Evolutionary conservation across 1,139 yeast genomes (phyloP), one percentile per base, ranked within the genome.

Genomic region (Suhomyces chickasaworum): DNA sequence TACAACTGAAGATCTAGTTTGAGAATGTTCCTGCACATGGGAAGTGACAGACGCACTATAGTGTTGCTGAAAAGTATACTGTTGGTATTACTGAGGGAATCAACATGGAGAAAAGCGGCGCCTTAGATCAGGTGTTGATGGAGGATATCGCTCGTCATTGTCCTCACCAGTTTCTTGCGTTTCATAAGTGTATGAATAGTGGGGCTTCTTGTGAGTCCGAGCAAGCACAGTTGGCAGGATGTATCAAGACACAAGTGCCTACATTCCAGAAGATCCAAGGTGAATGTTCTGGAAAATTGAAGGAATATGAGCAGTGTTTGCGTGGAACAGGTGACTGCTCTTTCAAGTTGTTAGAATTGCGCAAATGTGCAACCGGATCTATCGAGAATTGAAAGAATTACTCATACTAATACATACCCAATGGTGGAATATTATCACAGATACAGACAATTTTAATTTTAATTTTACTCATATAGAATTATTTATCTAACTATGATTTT

Each of bases 131-230:
- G 57, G 66, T 78, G 39, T 68, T 80, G 37, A 71, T 80, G 41
- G 81, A 79, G 49, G 85, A 80, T 56, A 83, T 85, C 41, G 88
- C 89, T 13, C 71, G 79, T 45, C 67, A 72, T 55, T 85, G 91
- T 60, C 89, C 90, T 0, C 80, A 77, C 51, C 78, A 78, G 57
- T 84, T 85, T 54, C 65, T 85, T 44, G 76, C 75, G 20, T 84
- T 83, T 63, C 89, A 85, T 63, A 79, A 78, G 54, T 85, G 91
- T 55, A 75, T 85, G 69, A 68, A 73, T 23, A 59, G 60, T 41
- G 69, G 82, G 45, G 34, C 27, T 15, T 71, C 75, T 36, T 85
- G 91, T 56, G 61, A 65, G 1, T 57, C 61, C 35, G 78, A 80
- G 54, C 90, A 84, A 61, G 60, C 63, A 31, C 66, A 66, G 18